Evolutionary conservation across 1,284 basidiomycete genomes (phyloP).

Genomic region (Cryptococcus maquisensis): DNA sequence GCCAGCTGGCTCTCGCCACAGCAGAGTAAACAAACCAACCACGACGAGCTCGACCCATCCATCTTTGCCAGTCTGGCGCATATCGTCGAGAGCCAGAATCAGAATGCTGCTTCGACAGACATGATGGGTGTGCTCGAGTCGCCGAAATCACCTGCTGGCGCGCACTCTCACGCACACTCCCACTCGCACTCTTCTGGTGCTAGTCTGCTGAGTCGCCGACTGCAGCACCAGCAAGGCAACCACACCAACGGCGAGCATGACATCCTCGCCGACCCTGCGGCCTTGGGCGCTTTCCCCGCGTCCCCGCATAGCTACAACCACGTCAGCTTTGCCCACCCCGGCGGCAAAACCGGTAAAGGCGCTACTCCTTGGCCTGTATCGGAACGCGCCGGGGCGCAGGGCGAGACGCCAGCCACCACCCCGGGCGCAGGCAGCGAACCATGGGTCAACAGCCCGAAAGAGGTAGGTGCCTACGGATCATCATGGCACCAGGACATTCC

Average conservation of each 20-base stretch:
- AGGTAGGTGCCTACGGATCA: conserved; percentile 18
- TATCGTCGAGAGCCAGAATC: conserved; percentile 19
- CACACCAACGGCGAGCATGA: background rate
- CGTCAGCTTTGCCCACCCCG: conserved; percentile 3
- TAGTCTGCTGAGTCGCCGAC: conserved; percentile 13
- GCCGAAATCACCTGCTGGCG: background rate
- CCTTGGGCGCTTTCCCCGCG: background rate
- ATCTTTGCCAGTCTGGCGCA: conserved; percentile 32
- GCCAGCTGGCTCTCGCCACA: conserved; percentile 10
- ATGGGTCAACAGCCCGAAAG: conserved; percentile 28
- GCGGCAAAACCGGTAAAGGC: conserved; percentile 1
- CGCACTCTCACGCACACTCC: background rate
- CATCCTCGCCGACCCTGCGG: conserved; percentile 5
- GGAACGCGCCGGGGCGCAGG: conserved; percentile 17
- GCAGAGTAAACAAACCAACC: background rate
- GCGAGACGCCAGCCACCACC: conserved; percentile 33
- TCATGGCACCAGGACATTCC: background rate
- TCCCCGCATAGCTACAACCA: conserved; percentile 1
- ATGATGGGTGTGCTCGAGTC: background rate
- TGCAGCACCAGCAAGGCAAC: conserved; percentile 12
- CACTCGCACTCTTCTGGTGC: background rate
- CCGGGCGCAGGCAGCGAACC: conserved; percentile 34
- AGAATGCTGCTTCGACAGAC: background rate
- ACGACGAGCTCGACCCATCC: conserved; percentile 21
- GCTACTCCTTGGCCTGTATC: conserved; percentile 22